Base-by-base conservation (phyloP, 805 yeast genomes). In the Priceomyces medius region DNA sequence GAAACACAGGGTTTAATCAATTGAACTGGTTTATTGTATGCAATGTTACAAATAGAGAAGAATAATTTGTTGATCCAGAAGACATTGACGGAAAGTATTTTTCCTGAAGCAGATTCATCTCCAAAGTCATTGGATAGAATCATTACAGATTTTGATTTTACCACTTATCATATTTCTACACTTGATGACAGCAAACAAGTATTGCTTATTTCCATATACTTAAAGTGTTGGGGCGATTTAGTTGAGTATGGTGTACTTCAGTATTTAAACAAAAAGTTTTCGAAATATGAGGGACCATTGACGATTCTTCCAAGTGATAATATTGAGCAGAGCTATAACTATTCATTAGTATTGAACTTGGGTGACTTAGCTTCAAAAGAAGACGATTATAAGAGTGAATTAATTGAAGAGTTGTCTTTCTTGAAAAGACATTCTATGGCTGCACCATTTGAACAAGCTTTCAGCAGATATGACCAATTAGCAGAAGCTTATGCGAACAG, bases 71-170 rank as follows among this genome's bases (percentile, higher is more conserved):
- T 95, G 54, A 74, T 93, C 50, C 81, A 88, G 58, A 83, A 87
- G 50, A 81, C 96, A 1, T 74, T 93, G 49, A 76, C 80, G 24
- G 95, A 85, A 59, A 79, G 89, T 38, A 67, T 86, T 40, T 61
- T 70, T 18, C 66, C 71, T 17, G 67, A 63, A 19, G 74, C 78
- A 2, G 81, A 71, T 20, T 42, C 53, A 2, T 47, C 51, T 2
- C 43, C 51, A 32, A 68, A 75, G 37, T 86, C 79, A 4, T 71
- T 88, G 48, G 97, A 93, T 65, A 80, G 97, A 62, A 81, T 91
- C 47, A 79, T 93, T 48, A 83, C 95, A 29, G 99, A 93, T 69
- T 93, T 93, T 55, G 99, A 93, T 64, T 88, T 88, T 68, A 95
- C 97, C 37, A 86, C 93, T 21, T 90, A 86, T 66, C 98, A 91